Percentiles rank a stretch among this genome's conserved stretches.
phyloP scores from a whole-genome alignment of 108 stramenopile genomes.

The Chaetoceros tenuissimus region DNA sequence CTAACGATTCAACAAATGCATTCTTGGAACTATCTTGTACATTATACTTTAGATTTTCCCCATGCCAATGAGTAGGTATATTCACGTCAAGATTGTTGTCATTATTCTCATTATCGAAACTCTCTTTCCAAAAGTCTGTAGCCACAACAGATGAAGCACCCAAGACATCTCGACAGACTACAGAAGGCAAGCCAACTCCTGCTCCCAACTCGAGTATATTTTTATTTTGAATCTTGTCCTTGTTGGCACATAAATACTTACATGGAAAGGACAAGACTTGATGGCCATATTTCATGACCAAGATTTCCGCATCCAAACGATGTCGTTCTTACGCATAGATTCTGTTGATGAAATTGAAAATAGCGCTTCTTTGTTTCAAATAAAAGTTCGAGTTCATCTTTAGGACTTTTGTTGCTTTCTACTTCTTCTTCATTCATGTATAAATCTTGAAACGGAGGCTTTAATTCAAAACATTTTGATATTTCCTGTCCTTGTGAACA shows the following conservation, averaged over 20 bases:
- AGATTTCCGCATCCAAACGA: constrained; percentile 37
- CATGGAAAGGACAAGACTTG: constrained; percentile 18
- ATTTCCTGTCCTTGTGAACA: too few species aligned
- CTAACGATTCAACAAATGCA: constrained; percentile 13
- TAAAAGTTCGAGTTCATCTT: constrained; percentile 33
- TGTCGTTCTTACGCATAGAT: constrained; percentile 17
- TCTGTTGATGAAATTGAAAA: constrained; percentile 25
- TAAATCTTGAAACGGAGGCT: too few species aligned
- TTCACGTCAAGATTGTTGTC: constrained; percentile 16
- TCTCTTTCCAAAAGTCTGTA: constrained; percentile 29
- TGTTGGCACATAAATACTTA: constrained; percentile 4
- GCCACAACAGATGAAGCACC: constrained; percentile 9
- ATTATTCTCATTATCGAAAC: neutral
- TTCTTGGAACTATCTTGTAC: constrained; percentile 4
- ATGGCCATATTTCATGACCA: constrained; percentile 28
- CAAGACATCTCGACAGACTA: constrained; percentile 17
- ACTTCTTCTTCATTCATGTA: too few species aligned
- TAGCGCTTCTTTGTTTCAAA: constrained; percentile 20
- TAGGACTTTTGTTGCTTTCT: too few species aligned
- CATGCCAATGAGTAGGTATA: constrained; percentile 30
- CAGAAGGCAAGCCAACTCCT: constrained; percentile 25
- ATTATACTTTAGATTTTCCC: constrained; percentile 29
- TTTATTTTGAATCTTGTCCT: too few species aligned
- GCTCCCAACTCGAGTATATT: constrained; percentile 26
- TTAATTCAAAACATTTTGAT: too few species aligned